Base-by-base conservation (phyloP, 768 basidiomycete genomes). In the Xerocomellus intermedius region DNA sequence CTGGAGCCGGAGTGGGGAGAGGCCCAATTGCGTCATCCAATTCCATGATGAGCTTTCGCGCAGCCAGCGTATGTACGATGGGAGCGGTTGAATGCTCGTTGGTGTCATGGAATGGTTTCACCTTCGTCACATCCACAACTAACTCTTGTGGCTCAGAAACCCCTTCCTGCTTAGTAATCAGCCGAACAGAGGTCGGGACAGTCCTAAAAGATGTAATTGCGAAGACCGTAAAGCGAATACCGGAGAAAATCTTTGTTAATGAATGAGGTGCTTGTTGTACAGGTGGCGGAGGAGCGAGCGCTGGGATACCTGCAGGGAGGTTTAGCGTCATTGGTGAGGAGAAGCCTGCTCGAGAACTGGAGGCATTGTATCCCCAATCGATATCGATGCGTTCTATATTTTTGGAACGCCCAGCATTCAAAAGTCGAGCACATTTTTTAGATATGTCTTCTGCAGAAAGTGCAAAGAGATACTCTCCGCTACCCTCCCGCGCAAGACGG, bases 11-110 rank as follows among this genome's bases (percentile, higher is more conserved):
- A 10, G 48, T 56, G 5, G 74, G 75, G 22, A 76, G 67, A n/a
- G 69, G 70, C 19, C 69, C 70, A 21, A 53, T 61, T 5, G 56
- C 52, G 24, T 75, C 76, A 43, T 78, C 74, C 41, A 83, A 64
- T 17, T 82, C 82, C 59, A 76, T 76, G n/a, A 86, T 80, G 28
- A 86, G 70, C 14, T 71, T 69, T 53, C 79, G 77, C 2, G 83
- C 84, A 6, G 82, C 78, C 37, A 86, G 69, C 0, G 78, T 76
- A 60, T 86, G 85, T 26, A 86, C 64, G 16, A 79, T 68, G 52
- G 60, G 74, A 46, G 55, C 71, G 49, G 28, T 16, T 0, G 62
- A 61, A 21, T 62, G 19, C 1, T 48, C 50, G 19, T 50, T 21
- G 8, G 57, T 52, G 8, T 64, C 54, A 26, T 56, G 59, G 52